Percentiles rank a stretch among this genome's conserved stretches.
Evolutionary conservation across 169 alveolate species (phyloP).

Genomic region (Plasmodium berghei): DNA sequence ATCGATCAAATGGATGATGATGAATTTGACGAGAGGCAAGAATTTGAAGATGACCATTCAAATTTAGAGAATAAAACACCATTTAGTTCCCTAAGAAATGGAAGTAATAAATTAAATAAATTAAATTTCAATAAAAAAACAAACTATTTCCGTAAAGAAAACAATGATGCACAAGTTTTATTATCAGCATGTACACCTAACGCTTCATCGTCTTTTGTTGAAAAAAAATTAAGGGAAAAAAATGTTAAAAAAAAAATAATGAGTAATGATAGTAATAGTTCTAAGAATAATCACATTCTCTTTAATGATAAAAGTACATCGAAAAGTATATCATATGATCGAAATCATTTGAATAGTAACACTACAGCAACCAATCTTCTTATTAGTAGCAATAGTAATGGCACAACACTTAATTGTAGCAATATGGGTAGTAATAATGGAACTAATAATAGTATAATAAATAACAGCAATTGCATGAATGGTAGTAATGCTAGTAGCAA

Average conservation of each 20-base stretch:
- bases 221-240: conserved; percentile 28
- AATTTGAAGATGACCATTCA: neutral
- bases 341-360: neutral
- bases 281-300: neutral
- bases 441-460: neutral
- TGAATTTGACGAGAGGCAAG: conserved; percentile 1
- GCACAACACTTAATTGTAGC: neutral
- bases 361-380: neutral
- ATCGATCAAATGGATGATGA: conserved; percentile 1
- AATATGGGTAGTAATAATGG: neutral
- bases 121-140: conserved; percentile 45
- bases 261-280: conserved; percentile 14
- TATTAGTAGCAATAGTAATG: neutral
- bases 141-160: conserved; percentile 63
- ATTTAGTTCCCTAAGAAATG: conserved; percentile 44
- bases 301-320: neutral
- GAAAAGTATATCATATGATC: conserved; percentile 16
- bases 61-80: conserved; percentile 5
- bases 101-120: conserved; percentile 31
- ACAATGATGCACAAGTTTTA: conserved; percentile 47
- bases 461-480: neutral
- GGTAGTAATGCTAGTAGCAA: neutral
- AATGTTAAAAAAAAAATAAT: conserved; percentile 17
- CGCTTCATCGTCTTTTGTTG: neutral
- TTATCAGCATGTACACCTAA: conserved; percentile 35